Percentiles rank a stretch among this genome's conserved stretches.
These are phyloP conservation scores for Fonsecaea monophora DNA, from an alignment of 2,329 filamentous ascomycete species.

Conservation along the genomic window DNA sequence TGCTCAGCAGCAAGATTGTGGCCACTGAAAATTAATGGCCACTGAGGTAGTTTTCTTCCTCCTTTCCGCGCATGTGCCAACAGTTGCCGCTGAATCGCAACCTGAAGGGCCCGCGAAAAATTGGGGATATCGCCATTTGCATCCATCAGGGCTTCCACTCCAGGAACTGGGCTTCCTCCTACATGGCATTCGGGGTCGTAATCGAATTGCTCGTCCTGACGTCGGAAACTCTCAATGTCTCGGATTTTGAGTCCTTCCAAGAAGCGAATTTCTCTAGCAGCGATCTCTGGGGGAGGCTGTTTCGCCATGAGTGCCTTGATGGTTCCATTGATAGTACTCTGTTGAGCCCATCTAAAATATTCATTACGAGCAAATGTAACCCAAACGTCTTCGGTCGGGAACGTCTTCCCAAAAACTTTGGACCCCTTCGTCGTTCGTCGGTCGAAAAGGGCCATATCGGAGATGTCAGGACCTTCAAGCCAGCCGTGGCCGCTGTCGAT, in stretches of 20 bases:
- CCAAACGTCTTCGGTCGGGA: conserved; percentile 46
- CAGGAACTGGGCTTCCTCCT: conserved; percentile 17
- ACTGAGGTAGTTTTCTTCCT: conserved; percentile 29
- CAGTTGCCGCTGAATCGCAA: background rate
- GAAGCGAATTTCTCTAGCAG: conserved; percentile 22
- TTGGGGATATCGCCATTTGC: background rate
- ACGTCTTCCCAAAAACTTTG: conserved; percentile 55
- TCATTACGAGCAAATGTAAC: conserved; percentile 35
- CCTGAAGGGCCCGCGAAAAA: background rate
- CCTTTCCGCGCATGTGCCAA: background rate
- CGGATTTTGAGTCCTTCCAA: conserved; percentile 26
- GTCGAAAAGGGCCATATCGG: conserved; percentile 56
- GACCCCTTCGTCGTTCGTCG: conserved; percentile 47
- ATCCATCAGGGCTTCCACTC: background rate
- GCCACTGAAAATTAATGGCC: conserved; percentile 40
- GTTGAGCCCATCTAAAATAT: conserved; percentile 39
- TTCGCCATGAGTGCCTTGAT: conserved; percentile 24
- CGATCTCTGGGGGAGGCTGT: background rate
- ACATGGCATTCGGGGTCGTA: conserved; percentile 26
- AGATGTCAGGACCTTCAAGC: conserved; percentile 67
- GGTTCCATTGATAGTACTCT: conserved; percentile 39
- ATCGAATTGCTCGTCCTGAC: conserved; percentile 29
- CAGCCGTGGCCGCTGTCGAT: conserved; percentile 73
- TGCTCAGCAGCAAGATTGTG: conserved; percentile 44
- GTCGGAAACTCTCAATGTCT: conserved; percentile 36